Conservation (phyloP, 2,329 filamentous ascomycete species). For the Keithomyces neogunnii region DNA sequence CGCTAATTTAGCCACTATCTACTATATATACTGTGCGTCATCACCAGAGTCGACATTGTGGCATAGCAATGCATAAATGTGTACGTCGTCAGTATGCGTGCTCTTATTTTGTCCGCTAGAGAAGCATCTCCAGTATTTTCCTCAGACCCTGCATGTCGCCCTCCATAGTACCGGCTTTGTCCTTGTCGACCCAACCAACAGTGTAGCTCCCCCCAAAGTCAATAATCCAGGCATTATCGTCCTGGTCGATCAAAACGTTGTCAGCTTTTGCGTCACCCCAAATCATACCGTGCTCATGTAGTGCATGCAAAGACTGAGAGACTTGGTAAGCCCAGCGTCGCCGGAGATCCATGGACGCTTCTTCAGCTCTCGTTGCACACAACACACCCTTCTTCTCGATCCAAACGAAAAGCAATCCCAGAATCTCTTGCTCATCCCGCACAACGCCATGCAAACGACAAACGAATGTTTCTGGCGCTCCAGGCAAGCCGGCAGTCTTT, state of each 20-base stretch:
- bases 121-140: not conserved
- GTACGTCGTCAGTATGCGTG: not conserved
- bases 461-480: not conserved
- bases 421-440: not conserved
- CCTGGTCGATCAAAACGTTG: constrained; percentile 21
- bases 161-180: not conserved
- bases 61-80: no score
- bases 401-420: not conserved
- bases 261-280: constrained; percentile 24
- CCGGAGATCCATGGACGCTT: not conserved
- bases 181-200: constrained; percentile 1
- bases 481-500: not conserved
- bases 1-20: no score
- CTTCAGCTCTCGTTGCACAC: not conserved
- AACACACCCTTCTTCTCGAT: not conserved
- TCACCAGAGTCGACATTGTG: no score
- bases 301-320: constrained; percentile 4
- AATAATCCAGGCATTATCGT: constrained; percentile 19
- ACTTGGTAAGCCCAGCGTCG: constrained; percentile 12
- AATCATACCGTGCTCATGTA: constrained; percentile 15
- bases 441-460: not conserved
- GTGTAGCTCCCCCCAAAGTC: constrained; percentile 20
- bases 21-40: no score
- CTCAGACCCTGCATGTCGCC: not conserved
- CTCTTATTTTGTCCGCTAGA: not conserved